These are phyloP conservation scores for Cutaneotrichosporon cutaneum DNA, from an alignment of 1,284 basidiomycete species.

Conservation along the genomic window DNA sequence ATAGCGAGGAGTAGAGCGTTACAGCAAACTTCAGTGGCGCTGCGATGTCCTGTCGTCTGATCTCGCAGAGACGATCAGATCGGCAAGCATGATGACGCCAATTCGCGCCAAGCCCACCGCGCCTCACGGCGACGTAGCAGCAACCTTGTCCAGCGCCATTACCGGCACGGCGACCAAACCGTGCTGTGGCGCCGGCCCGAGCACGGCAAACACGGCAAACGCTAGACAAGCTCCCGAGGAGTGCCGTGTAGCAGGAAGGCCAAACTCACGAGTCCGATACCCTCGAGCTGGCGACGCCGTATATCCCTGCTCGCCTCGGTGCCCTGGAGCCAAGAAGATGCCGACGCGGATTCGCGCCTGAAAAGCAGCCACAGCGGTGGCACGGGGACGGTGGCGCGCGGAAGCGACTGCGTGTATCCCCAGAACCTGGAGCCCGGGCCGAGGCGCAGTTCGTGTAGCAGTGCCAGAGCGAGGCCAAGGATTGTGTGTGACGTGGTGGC, in stretches of 20 bases:
- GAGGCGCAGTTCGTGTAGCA: slow-evolving; percentile 51
- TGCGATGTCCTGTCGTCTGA: too few species aligned
- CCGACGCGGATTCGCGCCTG: slow-evolving; percentile 25
- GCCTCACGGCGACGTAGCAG: too few species aligned
- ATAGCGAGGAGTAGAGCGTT: neutral
- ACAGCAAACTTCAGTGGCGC: neutral
- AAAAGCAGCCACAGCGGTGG: slow-evolving; percentile 51
- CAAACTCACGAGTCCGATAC: slow-evolving; percentile 38
- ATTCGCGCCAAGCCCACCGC: too few species aligned
- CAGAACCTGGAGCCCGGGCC: slow-evolving; percentile 42
- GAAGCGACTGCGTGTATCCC: slow-evolving; percentile 52
- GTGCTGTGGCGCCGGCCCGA: too few species aligned
- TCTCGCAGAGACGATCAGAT: too few species aligned
- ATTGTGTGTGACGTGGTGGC: slow-evolving; percentile 31
- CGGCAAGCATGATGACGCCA: too few species aligned
- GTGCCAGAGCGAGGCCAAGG: slow-evolving; percentile 46
- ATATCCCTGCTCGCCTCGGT: slow-evolving; percentile 49
- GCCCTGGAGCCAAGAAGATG: slow-evolving; percentile 36
- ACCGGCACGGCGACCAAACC: too few species aligned
- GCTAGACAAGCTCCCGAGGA: too few species aligned
- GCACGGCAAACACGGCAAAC: too few species aligned
- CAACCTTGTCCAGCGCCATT: too few species aligned
- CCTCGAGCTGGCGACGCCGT: slow-evolving; percentile 31
- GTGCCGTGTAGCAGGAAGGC: neutral
- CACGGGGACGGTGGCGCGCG: slow-evolving; percentile 40